Conservation (phyloP, 2,329 filamentous ascomycete genomes). For the Aspergillus sp. region DNA sequence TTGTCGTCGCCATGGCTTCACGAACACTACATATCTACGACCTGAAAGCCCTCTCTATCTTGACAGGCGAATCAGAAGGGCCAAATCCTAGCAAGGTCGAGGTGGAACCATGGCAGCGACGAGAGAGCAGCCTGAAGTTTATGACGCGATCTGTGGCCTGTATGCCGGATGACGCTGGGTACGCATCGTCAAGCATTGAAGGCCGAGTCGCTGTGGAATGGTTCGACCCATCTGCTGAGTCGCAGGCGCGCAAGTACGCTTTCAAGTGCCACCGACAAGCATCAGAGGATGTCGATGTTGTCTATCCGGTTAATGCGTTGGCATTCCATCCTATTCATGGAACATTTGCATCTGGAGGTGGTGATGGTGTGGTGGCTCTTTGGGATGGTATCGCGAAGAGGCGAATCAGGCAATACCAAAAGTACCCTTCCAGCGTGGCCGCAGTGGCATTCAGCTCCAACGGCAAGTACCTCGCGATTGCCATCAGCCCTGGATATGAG, state of each 20-base stretch:
- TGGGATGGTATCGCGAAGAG: constrained; percentile 94
- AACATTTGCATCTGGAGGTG: constrained; percentile 87
- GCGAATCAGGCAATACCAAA: constrained; percentile 86
- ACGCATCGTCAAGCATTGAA: constrained; percentile 90
- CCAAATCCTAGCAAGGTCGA: constrained; percentile 49
- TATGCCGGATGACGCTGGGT: constrained; percentile 96
- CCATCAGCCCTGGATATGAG: constrained; percentile 84
- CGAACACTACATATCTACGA: constrained; percentile 96
- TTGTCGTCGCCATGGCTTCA: constrained; percentile 94
- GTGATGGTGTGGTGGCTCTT: constrained; percentile 86
- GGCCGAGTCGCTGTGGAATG: constrained; percentile 95
- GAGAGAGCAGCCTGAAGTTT: constrained; percentile 94
- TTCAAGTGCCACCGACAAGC: constrained; percentile 97
- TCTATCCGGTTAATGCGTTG: constrained; percentile 89
- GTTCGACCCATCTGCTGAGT: constrained; percentile 88
- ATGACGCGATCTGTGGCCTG: constrained; percentile 91
- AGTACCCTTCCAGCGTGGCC: constrained; percentile 77
- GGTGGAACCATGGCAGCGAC: constrained; percentile 84
- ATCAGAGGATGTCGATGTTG: constrained; percentile 71
- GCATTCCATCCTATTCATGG: constrained; percentile 82
- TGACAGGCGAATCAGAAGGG: constrained; percentile 54
- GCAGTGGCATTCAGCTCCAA: constrained; percentile 77
- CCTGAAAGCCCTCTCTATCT: constrained; percentile 66
- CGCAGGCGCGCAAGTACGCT: constrained; percentile 91
- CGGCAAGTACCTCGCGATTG: constrained; percentile 78